These are phyloP conservation scores for Diaporthe vaccinii DNA, from an alignment of 2,329 filamentous ascomycete species.

Conservation along the genomic window DNA sequence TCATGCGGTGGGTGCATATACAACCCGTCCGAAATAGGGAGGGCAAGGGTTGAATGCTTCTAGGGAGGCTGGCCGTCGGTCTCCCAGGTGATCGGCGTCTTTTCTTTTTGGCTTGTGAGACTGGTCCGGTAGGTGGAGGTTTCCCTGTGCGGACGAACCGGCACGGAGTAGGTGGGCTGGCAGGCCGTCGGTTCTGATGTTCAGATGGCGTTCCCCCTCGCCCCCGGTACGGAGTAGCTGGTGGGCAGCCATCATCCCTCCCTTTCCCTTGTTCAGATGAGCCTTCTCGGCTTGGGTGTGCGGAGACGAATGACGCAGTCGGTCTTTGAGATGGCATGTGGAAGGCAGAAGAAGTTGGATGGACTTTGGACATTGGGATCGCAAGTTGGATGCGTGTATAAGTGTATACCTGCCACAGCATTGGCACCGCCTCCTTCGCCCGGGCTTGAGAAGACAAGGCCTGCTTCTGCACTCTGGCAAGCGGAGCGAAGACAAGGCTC, in stretches of 20 bases:
- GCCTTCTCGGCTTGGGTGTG: neutral
- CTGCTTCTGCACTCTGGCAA: neutral
- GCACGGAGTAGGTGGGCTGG: conserved; percentile 4
- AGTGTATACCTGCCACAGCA: neutral
- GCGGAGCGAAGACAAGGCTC: neutral
- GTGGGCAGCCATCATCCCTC: neutral
- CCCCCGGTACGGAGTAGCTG: conserved; percentile 11
- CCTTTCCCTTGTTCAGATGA: conserved; percentile 7
- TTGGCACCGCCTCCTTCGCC: neutral
- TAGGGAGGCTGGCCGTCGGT: neutral
- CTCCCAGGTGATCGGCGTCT: neutral
- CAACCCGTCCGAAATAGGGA: neutral
- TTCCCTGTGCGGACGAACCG: conserved; percentile 3
- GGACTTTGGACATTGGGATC: neutral
- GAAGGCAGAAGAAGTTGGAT: neutral
- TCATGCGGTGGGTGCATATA: neutral
- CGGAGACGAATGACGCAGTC: conserved; percentile 5
- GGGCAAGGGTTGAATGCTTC: neutral
- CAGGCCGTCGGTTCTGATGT: neutral
- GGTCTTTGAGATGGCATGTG: conserved; percentile 21
- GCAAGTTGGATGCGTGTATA: neutral
- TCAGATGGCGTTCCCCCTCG: neutral
- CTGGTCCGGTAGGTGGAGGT: neutral
- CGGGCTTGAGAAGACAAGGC: neutral
- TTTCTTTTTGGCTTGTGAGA: neutral